Conservation (phyloP, 192 early-diverging fungal species). For the Coemansia sp. region DNA sequence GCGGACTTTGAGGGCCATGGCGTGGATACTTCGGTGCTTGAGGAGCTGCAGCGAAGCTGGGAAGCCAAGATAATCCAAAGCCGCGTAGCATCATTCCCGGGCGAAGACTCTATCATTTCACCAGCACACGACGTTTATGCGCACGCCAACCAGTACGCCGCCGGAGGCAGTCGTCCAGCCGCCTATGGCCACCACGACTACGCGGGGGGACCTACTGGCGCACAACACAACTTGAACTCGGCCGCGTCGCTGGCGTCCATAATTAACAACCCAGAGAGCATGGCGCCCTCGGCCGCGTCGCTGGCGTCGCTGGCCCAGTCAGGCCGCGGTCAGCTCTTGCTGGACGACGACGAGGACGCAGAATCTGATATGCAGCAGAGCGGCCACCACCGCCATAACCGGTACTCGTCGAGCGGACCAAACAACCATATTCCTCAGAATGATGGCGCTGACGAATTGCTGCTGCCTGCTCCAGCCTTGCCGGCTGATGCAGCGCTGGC, state of each 20-base stretch:
- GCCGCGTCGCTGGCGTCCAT: constrained; percentile 51
- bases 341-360: constrained; percentile 40
- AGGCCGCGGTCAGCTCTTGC: constrained; percentile 29
- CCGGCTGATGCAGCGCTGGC: constrained; percentile 11
- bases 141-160: constrained; percentile 6
- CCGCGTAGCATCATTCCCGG: constrained; percentile 49
- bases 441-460: constrained; percentile 55
- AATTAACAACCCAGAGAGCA: constrained; percentile 44
- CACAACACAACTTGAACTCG: constrained; percentile 32
- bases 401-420: constrained; percentile 4
- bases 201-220: neutral
- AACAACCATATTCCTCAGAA: constrained; percentile 55
- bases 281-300: constrained; percentile 51
- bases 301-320: constrained; percentile 54
- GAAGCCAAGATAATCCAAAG: constrained; percentile 60
- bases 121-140: neutral
- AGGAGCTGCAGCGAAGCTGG: constrained; percentile 75
- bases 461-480: neutral
- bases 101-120: constrained; percentile 21
- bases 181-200: constrained; percentile 5
- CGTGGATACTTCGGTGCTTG: constrained; percentile 79
- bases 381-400: constrained; percentile 1
- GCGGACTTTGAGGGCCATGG: constrained; percentile 88
- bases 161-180: neutral
- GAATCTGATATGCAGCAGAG: constrained; percentile 9